Percentiles rank a stretch among this genome's conserved stretches.
These are phyloP conservation scores for Cyberlindnera misumaiensis DNA, from an alignment of 805 yeast species.

Conservation along the genomic window DNA sequence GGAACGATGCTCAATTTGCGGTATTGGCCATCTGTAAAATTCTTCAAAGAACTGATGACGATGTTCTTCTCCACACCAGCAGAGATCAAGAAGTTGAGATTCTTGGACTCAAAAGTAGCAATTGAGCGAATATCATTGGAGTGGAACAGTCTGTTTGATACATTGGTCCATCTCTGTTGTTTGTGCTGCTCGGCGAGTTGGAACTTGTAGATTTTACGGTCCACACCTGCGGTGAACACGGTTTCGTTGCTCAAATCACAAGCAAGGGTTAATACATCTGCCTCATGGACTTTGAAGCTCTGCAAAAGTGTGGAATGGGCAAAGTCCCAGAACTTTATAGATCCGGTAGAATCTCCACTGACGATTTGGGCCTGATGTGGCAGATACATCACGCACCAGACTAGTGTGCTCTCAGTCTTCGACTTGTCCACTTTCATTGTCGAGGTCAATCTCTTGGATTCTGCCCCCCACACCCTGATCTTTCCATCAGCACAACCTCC, in stretches of 20 bases:
- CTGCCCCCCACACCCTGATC: slow-evolving; percentile 71
- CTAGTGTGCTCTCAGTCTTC: slow-evolving; percentile 77
- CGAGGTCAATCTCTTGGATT: slow-evolving; percentile 48
- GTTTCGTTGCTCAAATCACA: slow-evolving; percentile 53
- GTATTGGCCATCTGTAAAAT: slow-evolving; percentile 66
- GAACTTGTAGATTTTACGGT: slow-evolving; percentile 79
- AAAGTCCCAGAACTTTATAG: slow-evolving; percentile 88
- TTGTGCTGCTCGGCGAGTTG: slow-evolving; percentile 13
- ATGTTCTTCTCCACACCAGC: slow-evolving; percentile 79
- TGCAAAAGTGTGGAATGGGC: slow-evolving; percentile 70
- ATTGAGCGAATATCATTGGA: slow-evolving; percentile 80
- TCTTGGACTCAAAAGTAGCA: slow-evolving; percentile 61
- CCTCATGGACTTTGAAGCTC: slow-evolving; percentile 78
- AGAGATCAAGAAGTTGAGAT: slow-evolving; percentile 61
- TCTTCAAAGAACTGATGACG: slow-evolving; percentile 52
- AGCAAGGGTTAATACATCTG: slow-evolving; percentile 77
- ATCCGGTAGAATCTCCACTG: slow-evolving; percentile 96
- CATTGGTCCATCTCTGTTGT: slow-evolving; percentile 67
- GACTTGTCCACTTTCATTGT: slow-evolving; percentile 92
- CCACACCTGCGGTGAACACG: slow-evolving; percentile 88
- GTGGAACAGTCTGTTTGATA: slow-evolving; percentile 73
- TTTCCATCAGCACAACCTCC: slow-evolving; percentile 98
- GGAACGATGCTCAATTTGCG: slow-evolving; percentile 64
- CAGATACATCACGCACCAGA: slow-evolving; percentile 76
- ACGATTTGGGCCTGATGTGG: slow-evolving; percentile 66